A percentile compares a stretch with the other conserved stretches of the same genome.
phyloP scores from a whole-genome alignment of 257 asterid genomes.

The Petunia axillaris region DNA sequence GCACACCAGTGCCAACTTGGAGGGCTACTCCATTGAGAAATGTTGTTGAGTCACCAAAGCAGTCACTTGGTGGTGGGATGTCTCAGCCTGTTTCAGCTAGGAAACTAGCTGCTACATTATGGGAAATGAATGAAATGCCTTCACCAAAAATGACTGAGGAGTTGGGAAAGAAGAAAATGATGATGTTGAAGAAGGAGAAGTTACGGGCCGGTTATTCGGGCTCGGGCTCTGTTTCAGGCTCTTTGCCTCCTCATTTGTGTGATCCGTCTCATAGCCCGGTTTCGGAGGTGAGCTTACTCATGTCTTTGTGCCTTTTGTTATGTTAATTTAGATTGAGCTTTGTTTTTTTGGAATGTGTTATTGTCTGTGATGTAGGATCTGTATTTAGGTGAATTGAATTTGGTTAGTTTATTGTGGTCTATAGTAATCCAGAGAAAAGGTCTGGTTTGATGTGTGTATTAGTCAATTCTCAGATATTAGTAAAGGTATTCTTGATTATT shows the following conservation, averaged over 20 bases:
- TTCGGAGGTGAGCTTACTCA: conserved; percentile 55
- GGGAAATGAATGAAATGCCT: conserved; percentile 92
- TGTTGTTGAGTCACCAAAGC: conserved; percentile 61
- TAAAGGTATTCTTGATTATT: background rate
- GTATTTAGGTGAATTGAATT: background rate
- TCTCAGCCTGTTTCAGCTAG: conserved; percentile 88
- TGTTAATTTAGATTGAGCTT: conserved; percentile 21
- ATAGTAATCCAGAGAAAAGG: background rate
- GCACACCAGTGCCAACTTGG: conserved; percentile 92
- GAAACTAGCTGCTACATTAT: conserved; percentile 82
- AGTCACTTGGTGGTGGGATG: conserved; percentile 57
- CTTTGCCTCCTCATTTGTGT: conserved; percentile 69
- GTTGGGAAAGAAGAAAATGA: conserved; percentile 41
- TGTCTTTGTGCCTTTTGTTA: background rate
- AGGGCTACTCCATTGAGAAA: conserved; percentile 58
- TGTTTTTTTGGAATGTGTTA: background rate
- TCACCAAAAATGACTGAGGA: conserved; percentile 62
- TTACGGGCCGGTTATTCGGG: conserved; percentile 40
- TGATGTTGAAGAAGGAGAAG: conserved; percentile 49
- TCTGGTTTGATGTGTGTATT: background rate
- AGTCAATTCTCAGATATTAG: conserved; percentile 19
- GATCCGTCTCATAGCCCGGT: conserved; percentile 88
- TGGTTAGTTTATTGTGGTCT: background rate
- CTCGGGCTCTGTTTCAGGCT: conserved; percentile 47
- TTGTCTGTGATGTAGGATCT: conserved; percentile 21